Evolutionary conservation across 2,329 filamentous ascomycete genomes (phyloP).

Genomic region (Akanthomyces muscarius): DNA sequence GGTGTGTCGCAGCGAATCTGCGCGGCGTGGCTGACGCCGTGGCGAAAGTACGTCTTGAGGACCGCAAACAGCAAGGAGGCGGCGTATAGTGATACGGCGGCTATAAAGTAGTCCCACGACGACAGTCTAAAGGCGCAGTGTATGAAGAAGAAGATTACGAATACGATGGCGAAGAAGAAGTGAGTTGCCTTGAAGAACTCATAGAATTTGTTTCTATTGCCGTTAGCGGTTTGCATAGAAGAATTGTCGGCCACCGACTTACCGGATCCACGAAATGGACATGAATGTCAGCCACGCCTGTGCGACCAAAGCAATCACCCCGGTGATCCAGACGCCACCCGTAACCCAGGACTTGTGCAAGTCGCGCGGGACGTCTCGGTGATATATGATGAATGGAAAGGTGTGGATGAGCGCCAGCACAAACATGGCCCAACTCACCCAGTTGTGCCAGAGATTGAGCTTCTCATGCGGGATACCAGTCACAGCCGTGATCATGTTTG

Average conservation of each 20-base stretch:
- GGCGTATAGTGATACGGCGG: conserved; percentile 37
- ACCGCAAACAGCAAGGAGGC: conserved; percentile 41
- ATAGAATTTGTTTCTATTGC: conserved; percentile 47
- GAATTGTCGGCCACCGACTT: conserved; percentile 15
- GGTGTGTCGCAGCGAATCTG: conserved; percentile 37
- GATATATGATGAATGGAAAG: conserved; percentile 55
- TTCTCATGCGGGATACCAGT: conserved; percentile 56
- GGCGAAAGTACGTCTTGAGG: conserved; percentile 45
- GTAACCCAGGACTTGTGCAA: conserved; percentile 44
- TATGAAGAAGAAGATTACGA: conserved; percentile 57
- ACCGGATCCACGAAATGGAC: conserved; percentile 49
- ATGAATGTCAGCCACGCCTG: conserved; percentile 54
- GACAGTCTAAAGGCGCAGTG: conserved; percentile 54
- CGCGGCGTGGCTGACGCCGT: conserved; percentile 44
- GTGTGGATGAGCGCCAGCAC: conserved; percentile 54
- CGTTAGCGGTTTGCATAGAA: background rate
- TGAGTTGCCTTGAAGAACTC: conserved; percentile 60
- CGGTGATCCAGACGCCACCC: conserved; percentile 50
- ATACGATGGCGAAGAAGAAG: conserved; percentile 47
- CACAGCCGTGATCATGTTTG: conserved; percentile 50
- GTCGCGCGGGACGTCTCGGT: conserved; percentile 41
- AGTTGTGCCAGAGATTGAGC: conserved; percentile 53
- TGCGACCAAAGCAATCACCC: conserved; percentile 48
- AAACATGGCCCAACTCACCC: conserved; percentile 53
- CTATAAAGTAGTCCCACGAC: conserved; percentile 61